These are phyloP conservation scores for Sarocladiaceae sp. DNA, from an alignment of 2,329 filamentous ascomycete species.

Conservation along the genomic window DNA sequence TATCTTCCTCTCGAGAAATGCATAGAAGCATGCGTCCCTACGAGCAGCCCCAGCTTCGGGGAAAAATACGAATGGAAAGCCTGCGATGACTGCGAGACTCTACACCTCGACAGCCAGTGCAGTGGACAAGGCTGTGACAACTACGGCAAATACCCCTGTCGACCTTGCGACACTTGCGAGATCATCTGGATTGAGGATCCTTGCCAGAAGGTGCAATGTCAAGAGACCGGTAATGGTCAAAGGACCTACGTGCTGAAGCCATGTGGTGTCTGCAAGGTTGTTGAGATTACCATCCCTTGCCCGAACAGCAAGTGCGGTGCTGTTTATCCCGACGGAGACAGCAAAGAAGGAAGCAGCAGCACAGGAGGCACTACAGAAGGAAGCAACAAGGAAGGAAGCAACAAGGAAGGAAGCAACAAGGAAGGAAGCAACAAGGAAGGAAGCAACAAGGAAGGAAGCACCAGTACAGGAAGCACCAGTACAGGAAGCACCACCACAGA, in stretches of 20 bases:
- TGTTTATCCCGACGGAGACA: background rate
- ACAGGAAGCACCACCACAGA: background rate
- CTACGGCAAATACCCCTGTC: background rate
- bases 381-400: too few species aligned
- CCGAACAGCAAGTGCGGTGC: background rate
- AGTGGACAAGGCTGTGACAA: background rate
- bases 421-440: background rate
- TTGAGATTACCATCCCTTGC: background rate
- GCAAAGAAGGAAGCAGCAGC: background rate
- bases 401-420: too few species aligned
- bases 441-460: background rate
- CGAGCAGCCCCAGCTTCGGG: background rate
- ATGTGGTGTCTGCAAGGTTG: background rate
- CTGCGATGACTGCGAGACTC: background rate
- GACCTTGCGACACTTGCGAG: background rate
- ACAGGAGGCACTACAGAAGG: background rate
- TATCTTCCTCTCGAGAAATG: background rate
- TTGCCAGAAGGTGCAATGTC: background rate
- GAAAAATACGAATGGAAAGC: background rate
- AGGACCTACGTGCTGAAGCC: background rate
- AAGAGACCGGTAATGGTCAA: background rate
- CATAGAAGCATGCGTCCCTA: background rate
- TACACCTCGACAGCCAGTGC: background rate
- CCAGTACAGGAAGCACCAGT: background rate
- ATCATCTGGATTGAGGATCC: background rate